Conservation (phyloP, 2,329 filamentous ascomycete genomes). For the Colletotrichum magnum region DNA sequence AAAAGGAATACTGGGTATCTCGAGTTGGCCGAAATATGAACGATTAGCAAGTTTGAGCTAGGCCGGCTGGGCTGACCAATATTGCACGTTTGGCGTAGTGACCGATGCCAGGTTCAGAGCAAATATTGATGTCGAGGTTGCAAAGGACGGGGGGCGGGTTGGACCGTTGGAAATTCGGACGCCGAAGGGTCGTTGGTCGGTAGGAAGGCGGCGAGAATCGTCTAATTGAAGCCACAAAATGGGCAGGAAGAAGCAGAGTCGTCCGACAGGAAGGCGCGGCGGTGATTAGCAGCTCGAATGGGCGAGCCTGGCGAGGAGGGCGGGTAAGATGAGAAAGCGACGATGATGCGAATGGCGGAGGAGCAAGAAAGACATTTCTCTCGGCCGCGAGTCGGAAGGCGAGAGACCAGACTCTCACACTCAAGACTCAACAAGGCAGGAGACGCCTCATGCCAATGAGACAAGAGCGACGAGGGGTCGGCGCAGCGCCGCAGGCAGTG, state of each 20-base stretch:
- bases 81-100: background rate
- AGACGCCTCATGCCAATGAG: slow-evolving; percentile 30
- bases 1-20: slow-evolving; percentile 31
- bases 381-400: slow-evolving; percentile 18
- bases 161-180: background rate
- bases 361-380: slow-evolving; percentile 25
- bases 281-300: background rate
- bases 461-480: slow-evolving; percentile 32
- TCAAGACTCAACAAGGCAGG: slow-evolving; percentile 6
- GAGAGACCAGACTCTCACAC: background rate
- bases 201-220: slow-evolving; percentile 22
- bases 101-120: background rate
- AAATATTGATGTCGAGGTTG: slow-evolving; percentile 9
- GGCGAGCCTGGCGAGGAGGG: background rate
- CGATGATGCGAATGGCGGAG: slow-evolving; percentile 14
- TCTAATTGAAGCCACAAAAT: slow-evolving; percentile 7
- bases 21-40: slow-evolving; percentile 13
- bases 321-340: background rate
- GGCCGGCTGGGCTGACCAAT: background rate
- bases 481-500: slow-evolving; percentile 26
- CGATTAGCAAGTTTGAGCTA: background rate
- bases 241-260: background rate
- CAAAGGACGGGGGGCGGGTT: background rate
- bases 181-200: slow-evolving; percentile 14
- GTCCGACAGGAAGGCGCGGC: background rate